Percentiles rank a stretch among this genome's conserved stretches.
These are phyloP conservation scores for Ustilago bromivora DNA, from an alignment of 1,284 basidiomycete genomes.

Conservation along the genomic window DNA sequence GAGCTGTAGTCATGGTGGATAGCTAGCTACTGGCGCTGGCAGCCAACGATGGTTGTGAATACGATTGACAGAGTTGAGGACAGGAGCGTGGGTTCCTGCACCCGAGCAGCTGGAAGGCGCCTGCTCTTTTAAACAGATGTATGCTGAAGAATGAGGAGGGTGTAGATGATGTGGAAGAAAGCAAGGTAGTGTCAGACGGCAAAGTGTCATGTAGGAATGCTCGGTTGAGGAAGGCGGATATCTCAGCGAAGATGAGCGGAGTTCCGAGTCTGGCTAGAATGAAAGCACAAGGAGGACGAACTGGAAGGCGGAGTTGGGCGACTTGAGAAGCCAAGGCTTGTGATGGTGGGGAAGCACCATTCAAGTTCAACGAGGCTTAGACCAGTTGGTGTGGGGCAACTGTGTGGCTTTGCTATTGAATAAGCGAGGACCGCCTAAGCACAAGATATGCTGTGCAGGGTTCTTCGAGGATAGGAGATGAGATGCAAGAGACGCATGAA, in stretches of 20 bases:
- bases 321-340: slow-evolving; percentile 4
- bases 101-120: background rate
- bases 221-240: background rate
- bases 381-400: background rate
- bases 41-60: background rate
- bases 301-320: slow-evolving; percentile 2
- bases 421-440: background rate
- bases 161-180: background rate
- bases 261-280: slow-evolving; percentile 6
- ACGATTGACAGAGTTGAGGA: background rate
- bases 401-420: slow-evolving; percentile 1
- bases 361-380: background rate
- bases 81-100: background rate
- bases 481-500: slow-evolving; percentile 8
- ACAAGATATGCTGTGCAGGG: background rate
- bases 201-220: background rate
- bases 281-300: slow-evolving; percentile 1
- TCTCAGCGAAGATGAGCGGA: slow-evolving; percentile 10
- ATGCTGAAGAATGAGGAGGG: background rate
- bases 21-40: background rate
- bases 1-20: slow-evolving; percentile 12
- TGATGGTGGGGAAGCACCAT: background rate
- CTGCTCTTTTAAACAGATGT: background rate
- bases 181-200: background rate
- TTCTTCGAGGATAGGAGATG: slow-evolving; percentile 1